Evolutionary conservation across 192 early-diverging fungal genomes (phyloP).

Genomic region (Coemansia sp.): DNA sequence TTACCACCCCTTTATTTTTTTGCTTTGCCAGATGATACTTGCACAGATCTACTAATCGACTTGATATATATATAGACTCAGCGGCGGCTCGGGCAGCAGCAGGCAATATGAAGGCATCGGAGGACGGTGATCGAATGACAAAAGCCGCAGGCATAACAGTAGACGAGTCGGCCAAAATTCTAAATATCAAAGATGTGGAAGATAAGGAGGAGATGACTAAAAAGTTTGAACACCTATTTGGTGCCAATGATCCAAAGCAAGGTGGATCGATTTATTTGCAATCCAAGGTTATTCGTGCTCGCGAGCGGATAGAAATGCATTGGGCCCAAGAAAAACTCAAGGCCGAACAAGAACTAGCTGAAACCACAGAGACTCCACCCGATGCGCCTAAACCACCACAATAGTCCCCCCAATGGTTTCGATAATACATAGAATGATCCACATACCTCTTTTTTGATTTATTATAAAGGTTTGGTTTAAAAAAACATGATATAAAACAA

Average conservation of each 20-base stretch:
- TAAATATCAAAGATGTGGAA: slow-evolving; percentile 79
- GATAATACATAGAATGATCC: not conserved
- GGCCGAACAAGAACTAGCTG: slow-evolving; percentile 39
- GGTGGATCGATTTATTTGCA: slow-evolving; percentile 96
- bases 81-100: slow-evolving; percentile 70
- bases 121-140: slow-evolving; percentile 69
- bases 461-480: not conserved
- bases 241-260: slow-evolving; percentile 79
- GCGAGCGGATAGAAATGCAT: slow-evolving; percentile 94
- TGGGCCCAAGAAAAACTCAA: slow-evolving; percentile 61
- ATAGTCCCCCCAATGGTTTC: not conserved
- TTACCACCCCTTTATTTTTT: not conserved
- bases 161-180: slow-evolving; percentile 90
- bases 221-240: slow-evolving; percentile 88
- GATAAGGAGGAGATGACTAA: slow-evolving; percentile 63
- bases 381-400: slow-evolving; percentile 10
- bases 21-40: not conserved
- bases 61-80: slow-evolving; percentile 56
- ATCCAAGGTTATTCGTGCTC: slow-evolving; percentile 90
- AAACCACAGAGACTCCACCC: slow-evolving; percentile 6
- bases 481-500: slow-evolving; percentile 1
- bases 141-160: slow-evolving; percentile 81
- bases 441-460: not conserved
- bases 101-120: slow-evolving; percentile 62
- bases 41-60: not conserved